Evolutionary conservation across 2,329 filamentous ascomycete species (phyloP).

Genomic region (Trichoderma koningiopsis): DNA sequence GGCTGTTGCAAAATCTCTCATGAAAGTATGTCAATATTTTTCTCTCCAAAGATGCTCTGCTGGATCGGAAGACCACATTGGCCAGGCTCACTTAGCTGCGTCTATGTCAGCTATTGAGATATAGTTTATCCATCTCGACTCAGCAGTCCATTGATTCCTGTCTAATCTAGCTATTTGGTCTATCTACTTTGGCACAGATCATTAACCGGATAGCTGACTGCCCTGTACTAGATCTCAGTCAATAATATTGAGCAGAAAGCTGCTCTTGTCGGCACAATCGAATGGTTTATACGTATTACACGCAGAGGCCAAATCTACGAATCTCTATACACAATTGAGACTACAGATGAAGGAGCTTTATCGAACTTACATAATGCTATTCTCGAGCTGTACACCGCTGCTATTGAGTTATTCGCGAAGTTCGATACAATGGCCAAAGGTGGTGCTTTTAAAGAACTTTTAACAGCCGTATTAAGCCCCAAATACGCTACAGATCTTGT

Average conservation of each 20-base stretch:
- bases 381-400: not conserved
- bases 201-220: not conserved
- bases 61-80: too few species aligned
- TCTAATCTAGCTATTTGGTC: too few species aligned
- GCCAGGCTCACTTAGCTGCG: too few species aligned
- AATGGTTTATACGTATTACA: slow-evolving; percentile 13
- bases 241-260: not conserved
- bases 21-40: slow-evolving; percentile 1
- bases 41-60: too few species aligned
- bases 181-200: too few species aligned
- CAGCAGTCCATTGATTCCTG: too few species aligned
- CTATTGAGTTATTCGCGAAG: not conserved
- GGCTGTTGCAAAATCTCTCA: slow-evolving; percentile 8
- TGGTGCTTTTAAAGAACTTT: not conserved
- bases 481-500: not conserved
- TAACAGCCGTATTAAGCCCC: not conserved
- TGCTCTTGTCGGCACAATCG: not conserved
- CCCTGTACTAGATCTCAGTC: not conserved
- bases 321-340: not conserved
- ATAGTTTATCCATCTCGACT: too few species aligned
- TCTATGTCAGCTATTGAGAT: too few species aligned
- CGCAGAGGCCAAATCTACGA: slow-evolving; percentile 15
- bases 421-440: not conserved
- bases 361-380: not conserved
- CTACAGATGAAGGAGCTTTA: not conserved